Percentiles rank a stretch among this genome's conserved stretches.
Conservation (phyloP, 2,329 filamentous ascomycete genomes). For the Exophiala bonariae region DNA sequence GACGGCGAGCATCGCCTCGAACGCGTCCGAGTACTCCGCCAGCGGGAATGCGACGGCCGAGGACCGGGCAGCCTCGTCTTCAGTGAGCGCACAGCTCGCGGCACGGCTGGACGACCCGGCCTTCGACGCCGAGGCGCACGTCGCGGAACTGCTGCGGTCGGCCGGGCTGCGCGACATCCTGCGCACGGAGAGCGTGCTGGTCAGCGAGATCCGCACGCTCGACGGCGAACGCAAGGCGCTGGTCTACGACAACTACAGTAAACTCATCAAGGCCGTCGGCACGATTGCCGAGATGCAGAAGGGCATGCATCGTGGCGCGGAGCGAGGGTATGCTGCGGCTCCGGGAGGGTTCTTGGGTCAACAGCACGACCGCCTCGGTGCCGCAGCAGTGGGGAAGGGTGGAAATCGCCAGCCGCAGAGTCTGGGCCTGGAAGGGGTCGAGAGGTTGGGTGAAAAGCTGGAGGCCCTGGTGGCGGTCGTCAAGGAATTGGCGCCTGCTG, state of each 20-base stretch:
- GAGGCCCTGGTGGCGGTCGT: slow-evolving; percentile 46
- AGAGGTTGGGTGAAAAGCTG: slow-evolving; percentile 23
- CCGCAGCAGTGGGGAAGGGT: slow-evolving; percentile 5
- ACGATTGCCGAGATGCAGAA: slow-evolving; percentile 74
- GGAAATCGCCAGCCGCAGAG: slow-evolving; percentile 7
- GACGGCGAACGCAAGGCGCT: slow-evolving; percentile 96
- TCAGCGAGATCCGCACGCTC: slow-evolving; percentile 76
- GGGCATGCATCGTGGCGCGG: slow-evolving; percentile 52
- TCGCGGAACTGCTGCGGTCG: slow-evolving; percentile 41
- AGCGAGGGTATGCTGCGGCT: no score
- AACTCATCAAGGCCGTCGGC: slow-evolving; percentile 93
- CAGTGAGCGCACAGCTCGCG: slow-evolving; percentile 45
- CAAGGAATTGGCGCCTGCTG: slow-evolving; percentile 46
- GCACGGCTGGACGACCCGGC: slow-evolving; percentile 67
- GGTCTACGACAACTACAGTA: slow-evolving; percentile 98
- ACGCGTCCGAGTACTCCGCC: no score
- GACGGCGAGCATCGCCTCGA: slow-evolving; percentile 25
- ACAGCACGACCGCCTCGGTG: slow-evolving; percentile 39
- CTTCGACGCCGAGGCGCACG: slow-evolving; percentile 69
- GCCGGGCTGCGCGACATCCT: slow-evolving; percentile 45
- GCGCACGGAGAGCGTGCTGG: slow-evolving; percentile 46
- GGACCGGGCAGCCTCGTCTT: no score
- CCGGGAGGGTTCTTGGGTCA: slow-evolving; percentile 22
- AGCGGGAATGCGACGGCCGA: no score
- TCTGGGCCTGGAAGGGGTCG: slow-evolving; percentile 21